These are phyloP conservation scores for Diospyros lotus DNA, from an alignment of 148 eudicot genomes.

Conservation along the genomic window DNA sequence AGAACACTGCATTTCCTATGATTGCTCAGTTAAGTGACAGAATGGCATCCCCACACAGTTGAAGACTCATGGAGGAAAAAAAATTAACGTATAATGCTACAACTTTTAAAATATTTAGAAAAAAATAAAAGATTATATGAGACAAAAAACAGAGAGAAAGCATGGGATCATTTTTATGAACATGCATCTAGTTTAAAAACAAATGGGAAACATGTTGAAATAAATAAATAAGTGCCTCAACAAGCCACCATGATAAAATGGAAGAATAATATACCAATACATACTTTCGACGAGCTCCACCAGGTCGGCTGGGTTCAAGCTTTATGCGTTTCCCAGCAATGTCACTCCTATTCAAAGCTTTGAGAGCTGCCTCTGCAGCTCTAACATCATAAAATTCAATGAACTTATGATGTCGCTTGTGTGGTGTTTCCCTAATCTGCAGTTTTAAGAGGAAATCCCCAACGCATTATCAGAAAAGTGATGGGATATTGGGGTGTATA, in stretches of 20 bases:
- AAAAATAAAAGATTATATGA: not conserved
- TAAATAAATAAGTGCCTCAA: not conserved
- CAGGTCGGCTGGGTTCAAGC: conserved; percentile 62
- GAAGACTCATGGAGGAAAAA: not conserved
- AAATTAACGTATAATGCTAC: too few relatives aligned
- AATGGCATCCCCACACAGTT: not conserved
- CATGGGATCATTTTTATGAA: not conserved
- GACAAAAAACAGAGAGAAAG: not conserved
- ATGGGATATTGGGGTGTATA: not conserved
- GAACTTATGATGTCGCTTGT: conserved; percentile 56
- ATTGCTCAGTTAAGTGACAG: not conserved
- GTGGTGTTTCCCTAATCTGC: conserved; percentile 66
- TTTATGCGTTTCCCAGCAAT: conserved; percentile 62
- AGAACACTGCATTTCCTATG: too few relatives aligned
- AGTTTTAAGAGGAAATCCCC: conserved; percentile 8
- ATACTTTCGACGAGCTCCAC: conserved; percentile 59
- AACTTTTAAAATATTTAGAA: not conserved
- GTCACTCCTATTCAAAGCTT: conserved; percentile 55
- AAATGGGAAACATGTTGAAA: not conserved
- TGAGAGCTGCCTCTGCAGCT: conserved; percentile 60
- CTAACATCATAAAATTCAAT: conserved; percentile 57
- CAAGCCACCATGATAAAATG: not conserved
- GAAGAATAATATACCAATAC: not conserved
- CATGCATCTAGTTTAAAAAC: not conserved
- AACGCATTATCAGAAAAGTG: not conserved